Conservation (phyloP, 306 rosid species). For the Clitoria ternatea region DNA sequence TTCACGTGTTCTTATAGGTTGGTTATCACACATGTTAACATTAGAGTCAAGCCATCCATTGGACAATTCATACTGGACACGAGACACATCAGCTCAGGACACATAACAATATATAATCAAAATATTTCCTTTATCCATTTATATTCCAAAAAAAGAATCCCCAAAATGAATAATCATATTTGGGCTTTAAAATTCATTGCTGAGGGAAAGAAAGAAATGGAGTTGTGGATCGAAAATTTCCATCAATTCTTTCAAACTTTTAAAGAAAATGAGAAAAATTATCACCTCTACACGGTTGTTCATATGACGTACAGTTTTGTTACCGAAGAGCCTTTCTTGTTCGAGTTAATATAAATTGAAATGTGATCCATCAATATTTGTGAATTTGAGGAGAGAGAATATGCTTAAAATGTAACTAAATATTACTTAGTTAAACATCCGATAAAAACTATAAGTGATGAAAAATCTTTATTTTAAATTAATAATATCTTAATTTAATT, state of each 20-base stretch:
- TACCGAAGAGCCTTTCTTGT: not conserved
- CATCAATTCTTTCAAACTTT: not conserved
- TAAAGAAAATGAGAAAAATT: not conserved
- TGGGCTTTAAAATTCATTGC: not conserved
- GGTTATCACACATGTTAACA: too few relatives aligned
- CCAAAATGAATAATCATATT: not conserved
- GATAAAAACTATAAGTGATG: too few relatives aligned
- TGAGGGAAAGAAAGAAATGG: not conserved
- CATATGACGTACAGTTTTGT: not conserved
- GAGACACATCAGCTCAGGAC: too few relatives aligned
- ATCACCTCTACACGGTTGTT: too few relatives aligned
- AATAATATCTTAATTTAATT: too few relatives aligned
- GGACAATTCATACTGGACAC: too few relatives aligned
- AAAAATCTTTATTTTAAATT: too few relatives aligned
- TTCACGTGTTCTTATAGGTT: too few relatives aligned
- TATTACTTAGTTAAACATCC: not conserved
- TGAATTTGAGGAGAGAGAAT: not conserved
- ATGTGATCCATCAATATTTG: not conserved
- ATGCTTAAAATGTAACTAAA: not conserved
- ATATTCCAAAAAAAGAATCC: not conserved
- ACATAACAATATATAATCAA: not conserved
- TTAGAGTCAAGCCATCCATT: too few relatives aligned
- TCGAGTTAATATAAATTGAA: not conserved
- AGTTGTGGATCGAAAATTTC: not conserved
- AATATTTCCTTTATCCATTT: not conserved